Evolutionary conservation across 164 flowering plant species (phyloP), one percentile per base, ranked within the genome.

Genomic region (Aristolochia contorta): DNA sequence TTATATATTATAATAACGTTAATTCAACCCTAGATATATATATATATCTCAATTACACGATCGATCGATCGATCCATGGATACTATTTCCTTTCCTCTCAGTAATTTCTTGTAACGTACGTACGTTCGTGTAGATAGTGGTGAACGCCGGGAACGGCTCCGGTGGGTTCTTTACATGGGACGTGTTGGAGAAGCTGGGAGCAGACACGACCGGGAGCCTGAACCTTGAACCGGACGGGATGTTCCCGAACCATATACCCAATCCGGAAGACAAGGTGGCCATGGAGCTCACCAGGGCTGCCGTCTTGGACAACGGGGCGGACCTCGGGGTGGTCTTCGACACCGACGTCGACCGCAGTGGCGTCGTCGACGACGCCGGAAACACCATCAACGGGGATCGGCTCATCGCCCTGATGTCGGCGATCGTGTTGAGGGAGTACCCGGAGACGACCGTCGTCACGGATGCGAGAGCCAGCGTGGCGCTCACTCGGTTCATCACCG

Each of bases 281-380:
- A 89, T 92, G 98, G 70, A 95, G 60, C 59, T 87, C 12, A 89
- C 96, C 20, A 66, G 80, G 59, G 77, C 83, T 2, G 83, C 95
- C 0, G 93, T 92, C 21, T 73, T 92, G 2, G 72, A 79, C 45
- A 57, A 78, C 74, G 66, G 72, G 0, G 95, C 95, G 9, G 85
- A 92, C 52, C 84, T 92, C 0, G 96, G 98, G 14, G 80, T 87
- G 16, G 95, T 92, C 16, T 92, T 92, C 41, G 96, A 89, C 72
- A 89, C 96, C 0, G 98, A 89, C 24, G 98, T 92, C 0, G 98
- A 89, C 64, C 77, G 96, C 1, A 89, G 98, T n/a, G 98, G 98
- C 0, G 95, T 89, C 0, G 98, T 92, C 0, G 95, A 92, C 46
- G 69, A 64, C 33, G 53, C 60, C 7, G 96, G 98, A 6, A 87